Evolutionary conservation across 2,329 filamentous ascomycete species (phyloP).

Genomic region (Neonectria punicea): DNA sequence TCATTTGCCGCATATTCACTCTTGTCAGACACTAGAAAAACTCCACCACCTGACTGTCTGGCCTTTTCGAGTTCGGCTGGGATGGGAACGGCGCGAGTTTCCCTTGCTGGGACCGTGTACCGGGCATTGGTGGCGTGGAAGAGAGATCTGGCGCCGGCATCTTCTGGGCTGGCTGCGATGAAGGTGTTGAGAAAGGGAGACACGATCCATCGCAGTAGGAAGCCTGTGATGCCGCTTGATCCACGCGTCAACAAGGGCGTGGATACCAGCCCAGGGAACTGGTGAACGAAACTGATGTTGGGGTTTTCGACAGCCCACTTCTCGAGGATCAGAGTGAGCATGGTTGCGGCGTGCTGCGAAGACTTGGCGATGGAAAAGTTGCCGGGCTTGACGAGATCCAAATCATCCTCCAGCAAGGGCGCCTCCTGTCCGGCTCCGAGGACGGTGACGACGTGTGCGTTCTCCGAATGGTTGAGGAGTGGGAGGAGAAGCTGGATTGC

Average conservation of each 20-base stretch:
- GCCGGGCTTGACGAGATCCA: constrained; percentile 53
- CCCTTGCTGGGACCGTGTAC: constrained; percentile 26
- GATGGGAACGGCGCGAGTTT: not conserved
- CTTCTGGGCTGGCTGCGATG: constrained; percentile 25
- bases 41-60: constrained; percentile 6
- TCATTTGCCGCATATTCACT: constrained; percentile 31
- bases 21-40: constrained; percentile 29
- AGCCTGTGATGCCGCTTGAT: constrained; percentile 26
- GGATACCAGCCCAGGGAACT: constrained; percentile 45
- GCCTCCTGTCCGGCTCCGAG: constrained; percentile 62
- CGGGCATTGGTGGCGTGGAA: constrained; percentile 39
- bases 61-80: constrained; percentile 11
- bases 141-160: constrained; percentile 34
- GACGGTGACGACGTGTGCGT: constrained; percentile 60
- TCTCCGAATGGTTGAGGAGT: constrained; percentile 52
- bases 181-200: constrained; percentile 24
- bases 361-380: constrained; percentile 50
- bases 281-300: constrained; percentile 50
- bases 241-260: constrained; percentile 36
- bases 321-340: constrained; percentile 60
- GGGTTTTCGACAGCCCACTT: constrained; percentile 58
- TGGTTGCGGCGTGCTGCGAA: constrained; percentile 57
- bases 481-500: constrained; percentile 68
- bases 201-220: constrained; percentile 31
- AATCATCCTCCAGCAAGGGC: constrained; percentile 55